phyloP scores from a whole-genome alignment of 208 protist genomes.

The Leishmania aethiopica region DNA sequence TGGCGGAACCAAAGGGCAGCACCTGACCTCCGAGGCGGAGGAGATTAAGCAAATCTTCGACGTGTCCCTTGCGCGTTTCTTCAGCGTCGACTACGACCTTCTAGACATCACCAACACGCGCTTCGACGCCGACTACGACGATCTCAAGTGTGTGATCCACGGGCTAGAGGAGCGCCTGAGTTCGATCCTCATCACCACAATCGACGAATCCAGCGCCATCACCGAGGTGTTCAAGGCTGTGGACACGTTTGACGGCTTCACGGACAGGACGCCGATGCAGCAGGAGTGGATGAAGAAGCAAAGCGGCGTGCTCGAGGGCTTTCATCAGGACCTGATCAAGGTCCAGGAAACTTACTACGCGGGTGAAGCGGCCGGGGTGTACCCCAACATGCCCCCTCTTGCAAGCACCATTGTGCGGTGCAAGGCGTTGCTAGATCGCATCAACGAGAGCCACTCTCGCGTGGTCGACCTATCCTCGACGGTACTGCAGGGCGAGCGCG shows the following conservation, averaged over 20 bases:
- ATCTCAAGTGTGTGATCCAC: conserved; percentile 83
- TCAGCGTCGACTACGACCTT: conserved; percentile 94
- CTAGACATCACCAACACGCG: conserved; percentile 93
- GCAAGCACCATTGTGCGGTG: conserved; percentile 92
- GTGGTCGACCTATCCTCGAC: conserved; percentile 69
- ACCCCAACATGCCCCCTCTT: conserved; percentile 94
- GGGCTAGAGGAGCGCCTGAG: conserved; percentile 94
- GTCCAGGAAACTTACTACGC: conserved; percentile 94
- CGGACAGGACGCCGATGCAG: conserved; percentile 93
- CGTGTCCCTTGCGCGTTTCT: conserved; percentile 72
- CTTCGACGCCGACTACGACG: conserved; percentile 95
- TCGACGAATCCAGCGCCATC: conserved; percentile 95
- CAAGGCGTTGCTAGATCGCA: conserved; percentile 94
- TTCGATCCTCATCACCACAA: conserved; percentile 91
- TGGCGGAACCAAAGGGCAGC: conserved; percentile 94
- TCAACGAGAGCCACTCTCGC: conserved; percentile 90
- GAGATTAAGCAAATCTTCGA: conserved; percentile 92
- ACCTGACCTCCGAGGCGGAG: conserved; percentile 86
- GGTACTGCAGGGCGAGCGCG: conserved; percentile 87
- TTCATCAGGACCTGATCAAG: conserved; percentile 88
- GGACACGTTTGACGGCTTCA: conserved; percentile 96
- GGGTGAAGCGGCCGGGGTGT: conserved; percentile 71
- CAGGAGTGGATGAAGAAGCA: conserved; percentile 96
- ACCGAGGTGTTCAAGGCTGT: conserved; percentile 95
- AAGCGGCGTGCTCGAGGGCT: conserved; percentile 73